These are phyloP conservation scores for Phaeosphaeria sp. DNA, from an alignment of 2,329 filamentous ascomycete genomes.

Conservation along the genomic window DNA sequence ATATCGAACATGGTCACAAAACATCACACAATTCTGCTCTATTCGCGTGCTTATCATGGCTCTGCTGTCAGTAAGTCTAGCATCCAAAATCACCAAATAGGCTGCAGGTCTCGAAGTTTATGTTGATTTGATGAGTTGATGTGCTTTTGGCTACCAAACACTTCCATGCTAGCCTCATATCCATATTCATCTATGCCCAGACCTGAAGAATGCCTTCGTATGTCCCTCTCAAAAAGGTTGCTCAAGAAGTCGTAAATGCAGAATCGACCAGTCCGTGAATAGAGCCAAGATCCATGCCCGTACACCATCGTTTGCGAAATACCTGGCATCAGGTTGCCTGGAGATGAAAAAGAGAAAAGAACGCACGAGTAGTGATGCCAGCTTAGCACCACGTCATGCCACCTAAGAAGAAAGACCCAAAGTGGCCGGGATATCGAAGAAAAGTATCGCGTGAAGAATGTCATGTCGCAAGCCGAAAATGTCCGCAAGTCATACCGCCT, in stretches of 20 bases:
- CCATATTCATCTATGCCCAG: neutral
- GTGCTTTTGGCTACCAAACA: neutral
- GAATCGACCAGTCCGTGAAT: too few relatives aligned
- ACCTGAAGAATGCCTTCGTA: neutral
- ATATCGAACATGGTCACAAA: neutral
- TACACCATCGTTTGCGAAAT: neutral
- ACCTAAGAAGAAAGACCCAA: neutral
- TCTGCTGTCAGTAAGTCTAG: neutral
- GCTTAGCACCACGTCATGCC: neutral
- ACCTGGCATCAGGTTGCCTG: neutral
- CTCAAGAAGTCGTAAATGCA: neutral
- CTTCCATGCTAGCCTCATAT: neutral
- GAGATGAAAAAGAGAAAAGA: neutral
- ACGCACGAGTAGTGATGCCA: neutral
- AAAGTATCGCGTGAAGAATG: neutral
- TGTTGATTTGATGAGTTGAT: neutral
- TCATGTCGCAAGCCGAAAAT: too few relatives aligned
- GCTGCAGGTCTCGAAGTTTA: neutral
- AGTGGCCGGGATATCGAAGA: neutral
- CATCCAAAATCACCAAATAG: neutral
- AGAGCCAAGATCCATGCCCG: neutral
- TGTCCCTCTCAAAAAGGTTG: neutral
- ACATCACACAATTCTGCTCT: neutral
- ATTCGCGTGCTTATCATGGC: neutral
- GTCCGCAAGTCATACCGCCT: neutral